phyloP scores from a whole-genome alignment of 129 eudicot species.

The Pseudognaphalium luteoalbum region DNA sequence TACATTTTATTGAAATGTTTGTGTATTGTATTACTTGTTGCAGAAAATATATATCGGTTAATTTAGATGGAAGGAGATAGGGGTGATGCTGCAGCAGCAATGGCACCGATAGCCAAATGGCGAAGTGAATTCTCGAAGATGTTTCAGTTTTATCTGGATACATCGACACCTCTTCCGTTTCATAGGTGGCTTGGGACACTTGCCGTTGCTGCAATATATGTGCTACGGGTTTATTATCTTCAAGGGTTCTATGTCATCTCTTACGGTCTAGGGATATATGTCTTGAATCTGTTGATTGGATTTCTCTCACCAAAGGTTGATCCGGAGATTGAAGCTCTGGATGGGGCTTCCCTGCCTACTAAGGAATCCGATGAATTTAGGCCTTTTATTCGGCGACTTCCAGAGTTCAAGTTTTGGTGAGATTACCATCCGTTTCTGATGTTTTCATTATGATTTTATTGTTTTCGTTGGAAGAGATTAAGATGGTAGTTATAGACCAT shows the following conservation, averaged over 20 bases:
- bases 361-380: conserved; percentile 59
- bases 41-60: conserved; percentile 9
- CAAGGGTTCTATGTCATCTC: conserved; percentile 64
- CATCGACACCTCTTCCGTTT: conserved; percentile 50
- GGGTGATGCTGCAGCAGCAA: conserved; percentile 45
- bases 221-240: conserved; percentile 52
- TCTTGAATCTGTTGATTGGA: conserved; percentile 61
- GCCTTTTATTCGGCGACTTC: conserved; percentile 69
- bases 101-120: conserved; percentile 56
- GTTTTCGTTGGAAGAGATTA: background rate
- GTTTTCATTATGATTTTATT: background rate
- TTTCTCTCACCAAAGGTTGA: conserved; percentile 71
- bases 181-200: conserved; percentile 72
- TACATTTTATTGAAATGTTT: background rate
- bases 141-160: conserved; percentile 59
- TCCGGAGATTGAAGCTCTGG: conserved; percentile 61
- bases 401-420: conserved; percentile 72
- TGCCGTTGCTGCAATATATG: conserved; percentile 42
- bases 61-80: conserved; percentile 45
- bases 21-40: background rate
- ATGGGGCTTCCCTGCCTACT: conserved; percentile 56
- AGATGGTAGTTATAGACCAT: background rate
- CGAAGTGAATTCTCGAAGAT: conserved; percentile 40
- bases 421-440: conserved; percentile 7
- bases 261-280: conserved; percentile 61